Base-by-base conservation (phyloP, 352 stramenopile genomes). In the Phytophthora podocarpi region DNA sequence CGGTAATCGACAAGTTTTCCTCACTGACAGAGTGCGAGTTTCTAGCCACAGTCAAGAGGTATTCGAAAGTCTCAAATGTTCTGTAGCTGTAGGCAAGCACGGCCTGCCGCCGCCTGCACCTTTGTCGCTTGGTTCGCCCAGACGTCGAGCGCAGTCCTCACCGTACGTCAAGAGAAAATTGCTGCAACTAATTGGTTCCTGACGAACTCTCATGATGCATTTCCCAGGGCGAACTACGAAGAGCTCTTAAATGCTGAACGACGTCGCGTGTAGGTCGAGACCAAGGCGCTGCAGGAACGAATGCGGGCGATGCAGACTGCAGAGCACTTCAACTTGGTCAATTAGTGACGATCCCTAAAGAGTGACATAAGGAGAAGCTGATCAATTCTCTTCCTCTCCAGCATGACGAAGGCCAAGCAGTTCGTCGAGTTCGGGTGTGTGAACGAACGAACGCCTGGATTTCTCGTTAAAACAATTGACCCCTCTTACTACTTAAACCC, bases 371-470 rank as follows among this genome's bases (percentile, higher is more conserved):
- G n/a, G 2, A 1, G 10, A 36, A 13, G 31, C 31, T n/a, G 12
- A 5, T 36, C 5, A 1, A 36, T 10, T 40, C 20, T 30, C 12
- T 31, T 36, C 15, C 36, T 64, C 23, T 30, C 20, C 7, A 45
- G 6, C 16, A 67, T 41, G 31, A 75, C 60, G 59, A 80, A 70
- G 64, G 66, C 69, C 34, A 86, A 79, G 58, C 80, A 86, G 64
- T 78, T 85, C 37, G 59, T 89, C 53, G 65, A 75, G 32, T 63
- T 82, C 43, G 79, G 75, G 75, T 85, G 49, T 41, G 69, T 63
- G n/a, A n/a, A n/a, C n/a, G n/a, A n/a, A n/a, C n/a, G n/a, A n/a
- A n/a, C n/a, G n/a, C n/a, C n/a, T n/a, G n/a, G n/a, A n/a, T n/a
- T n/a, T n/a, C n/a, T n/a, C n/a, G n/a, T n/a, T n/a, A n/a, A n/a